phyloP scores from a whole-genome alignment of 2,329 filamentous ascomycete species.

The Diaporthe longicolla region DNA sequence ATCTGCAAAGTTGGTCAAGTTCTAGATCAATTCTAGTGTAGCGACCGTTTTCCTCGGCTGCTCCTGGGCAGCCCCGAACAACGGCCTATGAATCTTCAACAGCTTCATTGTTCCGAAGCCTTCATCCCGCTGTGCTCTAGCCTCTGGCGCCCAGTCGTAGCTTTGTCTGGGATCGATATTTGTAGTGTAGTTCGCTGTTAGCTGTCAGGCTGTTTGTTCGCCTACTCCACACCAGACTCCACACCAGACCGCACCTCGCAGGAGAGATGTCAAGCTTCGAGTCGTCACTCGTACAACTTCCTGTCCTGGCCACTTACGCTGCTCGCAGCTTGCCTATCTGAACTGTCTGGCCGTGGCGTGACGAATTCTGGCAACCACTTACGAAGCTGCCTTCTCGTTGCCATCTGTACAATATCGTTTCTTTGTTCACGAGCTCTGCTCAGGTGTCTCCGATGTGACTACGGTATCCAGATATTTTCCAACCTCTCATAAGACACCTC shows the following conservation, averaged over 20 bases:
- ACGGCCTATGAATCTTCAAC: not conserved
- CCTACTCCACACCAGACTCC: not conserved
- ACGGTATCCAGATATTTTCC: no score
- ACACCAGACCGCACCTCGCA: not conserved
- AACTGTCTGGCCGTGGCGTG: not conserved
- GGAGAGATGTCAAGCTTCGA: not conserved
- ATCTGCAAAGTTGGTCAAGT: conserved; percentile 29
- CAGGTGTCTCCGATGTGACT: no score
- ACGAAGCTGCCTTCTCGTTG: not conserved
- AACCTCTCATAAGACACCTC: no score
- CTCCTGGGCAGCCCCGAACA: not conserved
- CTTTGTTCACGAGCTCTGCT: no score
- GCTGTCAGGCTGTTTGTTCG: no score
- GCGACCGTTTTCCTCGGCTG: conserved; percentile 19
- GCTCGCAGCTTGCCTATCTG: not conserved
- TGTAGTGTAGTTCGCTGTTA: not conserved
- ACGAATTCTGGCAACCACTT: not conserved
- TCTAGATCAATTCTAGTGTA: conserved; percentile 37
- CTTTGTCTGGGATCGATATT: not conserved
- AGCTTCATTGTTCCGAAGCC: conserved; percentile 1
- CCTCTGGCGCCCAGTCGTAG: no score
- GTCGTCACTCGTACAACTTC: not conserved
- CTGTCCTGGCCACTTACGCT: not conserved
- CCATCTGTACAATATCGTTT: no score
- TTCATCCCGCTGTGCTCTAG: not conserved